Base-by-base conservation (phyloP, 352 stramenopile genomes). In the Phytophthora citricola region DNA sequence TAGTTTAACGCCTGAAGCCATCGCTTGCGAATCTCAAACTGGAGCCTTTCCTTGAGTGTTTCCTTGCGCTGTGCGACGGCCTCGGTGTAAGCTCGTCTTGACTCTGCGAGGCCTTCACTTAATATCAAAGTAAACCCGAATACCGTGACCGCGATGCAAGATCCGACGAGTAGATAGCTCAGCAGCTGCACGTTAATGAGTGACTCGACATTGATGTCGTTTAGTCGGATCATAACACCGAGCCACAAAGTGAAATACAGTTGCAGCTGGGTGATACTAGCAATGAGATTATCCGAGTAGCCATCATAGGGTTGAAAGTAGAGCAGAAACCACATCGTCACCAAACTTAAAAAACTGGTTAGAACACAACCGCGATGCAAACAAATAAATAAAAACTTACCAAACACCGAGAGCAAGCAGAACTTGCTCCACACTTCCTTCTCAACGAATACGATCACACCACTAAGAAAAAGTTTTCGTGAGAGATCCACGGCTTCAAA, bases 201-300 rank as follows among this genome's bases (percentile, higher is more conserved):
- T 15, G 82, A 79, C 39, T 90, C 79, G 15, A 77, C 61, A 51
- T 87, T 89, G 34, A 90, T 46, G 27, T 78, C 77, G 47, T 91
- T 86, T 14, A 93, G 66, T n/a, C 75, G 73, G 46, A 88, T 89
- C 76, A 93, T 87, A 47, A 90, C 69, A 22, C 85, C 83, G 38
- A 93, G 81, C 85, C 85, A 93, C n/a, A 93, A 62, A 58, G 83
- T 93, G 38, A 93, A 74, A 70, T 89, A 92, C 40, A 92, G 77
- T 66, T 93, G 85, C 22, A 93, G 61, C 63, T 93, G 85, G 48
- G 83, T 85, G 55, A 92, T 77, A 53, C 83, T 90, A 38, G 78
- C 82, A 29, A 92, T 83, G 54, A 93, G 55, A 45, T 90, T 93
- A 62, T 92, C 78, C 1, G 79, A 87, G 53, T 86, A 77, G 29